Percentiles rank a stretch among this genome's conserved stretches.
phyloP scores from a whole-genome alignment of 768 basidiomycete species.

The Antrodiella citrinella region DNA sequence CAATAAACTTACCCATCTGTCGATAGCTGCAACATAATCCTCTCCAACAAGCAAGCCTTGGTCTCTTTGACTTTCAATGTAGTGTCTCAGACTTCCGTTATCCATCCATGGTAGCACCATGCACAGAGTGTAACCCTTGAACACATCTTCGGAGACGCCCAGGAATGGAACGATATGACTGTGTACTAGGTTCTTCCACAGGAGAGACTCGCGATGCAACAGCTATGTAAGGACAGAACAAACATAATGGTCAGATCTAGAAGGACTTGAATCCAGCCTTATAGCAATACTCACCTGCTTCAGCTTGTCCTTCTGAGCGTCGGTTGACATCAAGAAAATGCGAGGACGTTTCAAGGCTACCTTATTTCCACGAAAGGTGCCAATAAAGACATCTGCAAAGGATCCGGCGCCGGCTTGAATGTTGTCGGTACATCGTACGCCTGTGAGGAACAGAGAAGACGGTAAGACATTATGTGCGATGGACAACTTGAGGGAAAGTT shows the following conservation, averaged over 20 bases:
- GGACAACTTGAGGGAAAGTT: neutral
- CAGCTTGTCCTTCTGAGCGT: neutral
- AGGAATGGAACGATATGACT: neutral
- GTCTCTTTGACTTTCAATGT: neutral
- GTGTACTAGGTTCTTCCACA: slow-evolving; percentile 1
- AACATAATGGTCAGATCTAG: too few relatives aligned
- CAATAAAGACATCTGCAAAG: neutral
- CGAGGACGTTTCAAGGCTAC: neutral
- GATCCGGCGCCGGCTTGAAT: neutral
- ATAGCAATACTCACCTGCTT: neutral
- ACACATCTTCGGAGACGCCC: neutral
- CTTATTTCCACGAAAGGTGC: neutral
- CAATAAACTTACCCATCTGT: slow-evolving; percentile 2
- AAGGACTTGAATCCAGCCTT: too few relatives aligned
- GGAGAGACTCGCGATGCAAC: slow-evolving; percentile 2
- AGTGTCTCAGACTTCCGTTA: neutral
- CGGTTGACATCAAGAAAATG: neutral
- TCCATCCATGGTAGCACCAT: neutral
- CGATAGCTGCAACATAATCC: neutral
- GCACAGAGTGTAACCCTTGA: neutral
- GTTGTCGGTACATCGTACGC: neutral
- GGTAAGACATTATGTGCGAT: neutral
- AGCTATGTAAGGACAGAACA: neutral
- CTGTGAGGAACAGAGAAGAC: neutral
- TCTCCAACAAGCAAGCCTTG: neutral